phyloP scores from a whole-genome alignment of 495 filamentous ascomycete genomes.

The Hypoxylon rickii region DNA sequence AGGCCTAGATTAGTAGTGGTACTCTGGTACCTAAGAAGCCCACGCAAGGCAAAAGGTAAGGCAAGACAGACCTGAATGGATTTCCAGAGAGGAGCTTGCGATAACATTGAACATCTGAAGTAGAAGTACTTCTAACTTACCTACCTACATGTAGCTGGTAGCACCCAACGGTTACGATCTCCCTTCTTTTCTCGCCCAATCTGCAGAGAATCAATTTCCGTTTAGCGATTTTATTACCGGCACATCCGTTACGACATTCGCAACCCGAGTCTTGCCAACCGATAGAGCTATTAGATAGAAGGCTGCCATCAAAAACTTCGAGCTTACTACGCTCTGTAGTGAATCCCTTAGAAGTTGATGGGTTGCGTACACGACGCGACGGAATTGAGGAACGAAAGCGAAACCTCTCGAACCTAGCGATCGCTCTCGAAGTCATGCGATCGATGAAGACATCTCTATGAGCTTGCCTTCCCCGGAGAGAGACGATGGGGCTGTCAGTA shows the following conservation, averaged over 20 bases:
- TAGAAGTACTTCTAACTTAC: not conserved
- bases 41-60: not conserved
- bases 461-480: conserved; percentile 53
- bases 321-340: conserved; percentile 22
- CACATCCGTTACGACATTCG: conserved; percentile 2
- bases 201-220: not conserved
- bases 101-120: conserved; percentile 13
- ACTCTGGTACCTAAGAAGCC: no score
- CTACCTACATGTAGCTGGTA: no score
- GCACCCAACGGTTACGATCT: not conserved
- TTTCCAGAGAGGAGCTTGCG: conserved; percentile 20
- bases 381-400: no score
- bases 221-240: not conserved
- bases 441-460: conserved; percentile 46
- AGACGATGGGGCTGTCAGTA: conserved; percentile 50
- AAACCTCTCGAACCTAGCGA: not conserved
- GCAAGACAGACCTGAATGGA: conserved; percentile 19
- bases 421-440: conserved; percentile 43
- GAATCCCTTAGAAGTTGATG: not conserved
- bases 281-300: conserved; percentile 18
- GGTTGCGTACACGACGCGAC: not conserved
- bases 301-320: conserved; percentile 3
- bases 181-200: not conserved
- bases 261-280: not conserved
- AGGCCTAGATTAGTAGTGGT: no score